Evolutionary conservation across 495 filamentous ascomycete genomes (phyloP), one percentile per base, ranked within the genome.

Genomic region (Cercophora newfieldiana): DNA sequence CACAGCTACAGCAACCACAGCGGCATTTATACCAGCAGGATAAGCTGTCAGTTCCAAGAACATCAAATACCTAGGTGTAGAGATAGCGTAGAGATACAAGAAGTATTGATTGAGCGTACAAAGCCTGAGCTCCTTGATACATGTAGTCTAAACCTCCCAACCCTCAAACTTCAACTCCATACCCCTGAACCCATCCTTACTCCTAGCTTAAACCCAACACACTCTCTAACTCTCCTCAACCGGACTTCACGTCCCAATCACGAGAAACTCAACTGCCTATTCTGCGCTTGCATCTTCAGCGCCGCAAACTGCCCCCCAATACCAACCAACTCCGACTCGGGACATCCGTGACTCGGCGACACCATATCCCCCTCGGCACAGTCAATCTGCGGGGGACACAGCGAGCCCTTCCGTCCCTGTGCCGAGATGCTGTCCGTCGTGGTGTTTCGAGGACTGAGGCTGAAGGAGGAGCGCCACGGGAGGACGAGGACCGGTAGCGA

Each of bases 241-340:
- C 21, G n/a, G 18, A 44, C 37, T 24, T 31, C 29, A 16, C 22
- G 16, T 21, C 4, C 14, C 12, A 26, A 55, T 6, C 49, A 26
- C 30, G 29, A 59, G 33, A 48, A 59, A 59, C 63, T 59, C 53
- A 59, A 28, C 61, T 60, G 26, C 18, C 58, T 58, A 26, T 31
- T 26, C 59, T 19, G 24, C 18, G 12, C 49, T 29, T 7, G 47
- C 54, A 55, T 8, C 44, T 22, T 28, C 29, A 55, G 29, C 47
- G 24, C 6, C 26, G 49, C 19, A 60, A 71, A 71, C 37, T 69
- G 69, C 25, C 30, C 69, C 14, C 69, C 69, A 44, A 71, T 56
- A 8, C 69, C 69, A 19, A 28, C 37, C 61, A 71, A 21, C 28
- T 66, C 26, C 56, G 14, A 22, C 57, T 59, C 60, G 31, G 30